Percentiles rank a stretch among this genome's conserved stretches.
Evolutionary conservation across 2,329 filamentous ascomycete genomes (phyloP).

Genomic region (Exophiala sp.): DNA sequence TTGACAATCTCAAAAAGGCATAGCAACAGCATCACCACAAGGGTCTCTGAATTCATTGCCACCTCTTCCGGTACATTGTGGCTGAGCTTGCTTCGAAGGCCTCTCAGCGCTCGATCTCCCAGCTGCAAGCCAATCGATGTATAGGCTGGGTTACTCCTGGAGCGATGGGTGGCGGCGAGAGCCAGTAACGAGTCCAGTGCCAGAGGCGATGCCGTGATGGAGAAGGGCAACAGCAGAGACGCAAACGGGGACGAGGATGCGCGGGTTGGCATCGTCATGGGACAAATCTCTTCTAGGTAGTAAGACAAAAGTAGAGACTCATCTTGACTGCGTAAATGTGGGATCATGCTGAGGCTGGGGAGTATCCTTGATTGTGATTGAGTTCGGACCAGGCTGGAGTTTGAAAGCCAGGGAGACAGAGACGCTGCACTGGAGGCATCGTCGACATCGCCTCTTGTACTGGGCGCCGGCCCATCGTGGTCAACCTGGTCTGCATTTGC

Average conservation of each 20-base stretch:
- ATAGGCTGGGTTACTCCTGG: conserved; percentile 6
- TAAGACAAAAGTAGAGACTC: conserved; percentile 11
- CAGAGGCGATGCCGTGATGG: conserved; percentile 7
- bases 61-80: neutral
- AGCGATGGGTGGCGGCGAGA: conserved; percentile 14
- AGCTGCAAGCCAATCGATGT: conserved; percentile 6
- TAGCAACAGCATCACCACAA: conserved; percentile 44
- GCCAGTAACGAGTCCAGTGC: conserved; percentile 12
- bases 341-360: conserved; percentile 1
- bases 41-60: conserved; percentile 29
- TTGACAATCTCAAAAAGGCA: conserved; percentile 44
- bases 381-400: neutral
- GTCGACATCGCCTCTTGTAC: neutral
- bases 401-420: conserved; percentile 4
- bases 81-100: conserved; percentile 31
- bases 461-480: neutral
- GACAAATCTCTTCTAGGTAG: conserved; percentile 11
- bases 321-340: neutral
- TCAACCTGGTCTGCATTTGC: no score
- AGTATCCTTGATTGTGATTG: neutral
- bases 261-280: conserved; percentile 5
- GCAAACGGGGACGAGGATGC: conserved; percentile 9
- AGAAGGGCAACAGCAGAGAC: conserved; percentile 11
- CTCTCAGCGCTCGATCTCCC: conserved; percentile 21
- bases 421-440: neutral